Conservation (phyloP, 23 red algal genomes). For the Agarophyton chilense region DNA sequence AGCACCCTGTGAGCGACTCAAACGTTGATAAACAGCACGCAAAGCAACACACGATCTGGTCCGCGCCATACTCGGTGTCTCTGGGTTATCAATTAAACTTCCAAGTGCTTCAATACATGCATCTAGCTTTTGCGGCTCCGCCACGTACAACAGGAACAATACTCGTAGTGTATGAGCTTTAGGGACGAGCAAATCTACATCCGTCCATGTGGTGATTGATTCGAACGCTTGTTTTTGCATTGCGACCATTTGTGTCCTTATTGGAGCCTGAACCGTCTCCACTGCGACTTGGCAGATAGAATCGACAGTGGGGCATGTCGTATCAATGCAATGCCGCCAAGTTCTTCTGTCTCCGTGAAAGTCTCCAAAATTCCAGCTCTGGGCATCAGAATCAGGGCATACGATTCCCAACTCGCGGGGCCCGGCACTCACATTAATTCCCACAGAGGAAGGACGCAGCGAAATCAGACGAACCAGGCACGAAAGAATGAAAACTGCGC, state of each 20-base stretch:
- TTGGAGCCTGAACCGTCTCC: background rate
- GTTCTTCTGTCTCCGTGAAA: constrained; percentile 1
- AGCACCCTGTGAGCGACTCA: background rate
- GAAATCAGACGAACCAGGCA: background rate
- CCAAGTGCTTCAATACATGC: constrained; percentile 27
- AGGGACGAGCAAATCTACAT: background rate
- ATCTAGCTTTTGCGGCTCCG: constrained; percentile 4
- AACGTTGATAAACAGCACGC: constrained; percentile 21
- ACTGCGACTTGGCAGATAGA: background rate
- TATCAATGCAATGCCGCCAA: constrained; percentile 17
- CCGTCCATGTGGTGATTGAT: background rate
- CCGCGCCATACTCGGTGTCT: background rate
- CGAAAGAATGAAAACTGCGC: constrained; percentile 6
- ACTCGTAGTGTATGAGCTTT: constrained; percentile 42
- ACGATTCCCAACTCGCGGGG: background rate
- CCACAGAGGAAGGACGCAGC: background rate
- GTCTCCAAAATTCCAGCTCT: constrained; percentile 47
- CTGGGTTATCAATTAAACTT: constrained; percentile 3
- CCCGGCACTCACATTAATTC: background rate
- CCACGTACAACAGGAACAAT: constrained; percentile 21
- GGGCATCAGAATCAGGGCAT: constrained; percentile 16
- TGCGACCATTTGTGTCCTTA: background rate
- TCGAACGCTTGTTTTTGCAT: constrained; percentile 12
- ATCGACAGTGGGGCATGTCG: background rate
- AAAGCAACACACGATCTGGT: constrained; percentile 38